Evolutionary conservation across 2,329 filamentous ascomycete genomes (phyloP).

Genomic region (Knufia petricola): DNA sequence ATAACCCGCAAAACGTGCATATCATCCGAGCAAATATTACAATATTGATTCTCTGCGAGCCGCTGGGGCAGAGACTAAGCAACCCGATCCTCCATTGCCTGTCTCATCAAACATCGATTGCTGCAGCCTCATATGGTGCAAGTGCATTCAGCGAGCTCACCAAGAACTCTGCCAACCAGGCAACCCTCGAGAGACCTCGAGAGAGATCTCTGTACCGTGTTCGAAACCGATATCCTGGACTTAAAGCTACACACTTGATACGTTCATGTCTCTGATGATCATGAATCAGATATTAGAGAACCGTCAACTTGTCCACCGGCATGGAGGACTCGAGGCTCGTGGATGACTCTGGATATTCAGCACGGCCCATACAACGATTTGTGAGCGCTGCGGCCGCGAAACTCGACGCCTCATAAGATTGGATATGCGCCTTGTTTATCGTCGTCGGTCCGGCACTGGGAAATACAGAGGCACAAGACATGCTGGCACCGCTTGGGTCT

Average conservation of each 20-base stretch:
- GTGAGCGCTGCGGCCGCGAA: constrained; percentile 46
- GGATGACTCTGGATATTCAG: constrained; percentile 29
- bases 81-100: constrained; percentile 35
- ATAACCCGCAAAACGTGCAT: constrained; percentile 37
- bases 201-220: constrained; percentile 26
- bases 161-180: constrained; percentile 25
- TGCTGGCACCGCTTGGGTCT: constrained; percentile 15
- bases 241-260: constrained; percentile 45
- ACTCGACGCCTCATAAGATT: constrained; percentile 41
- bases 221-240: constrained; percentile 43
- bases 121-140: constrained; percentile 28
- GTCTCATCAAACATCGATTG: constrained; percentile 47
- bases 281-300: constrained; percentile 44
- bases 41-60: constrained; percentile 31
- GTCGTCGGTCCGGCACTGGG: constrained; percentile 45
- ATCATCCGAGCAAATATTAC: constrained; percentile 40
- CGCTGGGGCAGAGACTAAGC: constrained; percentile 20
- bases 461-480: constrained; percentile 29
- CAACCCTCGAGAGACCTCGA: constrained; percentile 31
- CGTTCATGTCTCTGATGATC: constrained; percentile 45
- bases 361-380: too few relatives aligned
- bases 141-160: constrained; percentile 29
- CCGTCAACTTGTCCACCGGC: constrained; percentile 43
- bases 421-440: constrained; percentile 45
- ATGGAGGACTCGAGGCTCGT: constrained; percentile 40